phyloP scores from a whole-genome alignment of 441 rosid genomes.

The Bruguiera hainesii region DNA sequence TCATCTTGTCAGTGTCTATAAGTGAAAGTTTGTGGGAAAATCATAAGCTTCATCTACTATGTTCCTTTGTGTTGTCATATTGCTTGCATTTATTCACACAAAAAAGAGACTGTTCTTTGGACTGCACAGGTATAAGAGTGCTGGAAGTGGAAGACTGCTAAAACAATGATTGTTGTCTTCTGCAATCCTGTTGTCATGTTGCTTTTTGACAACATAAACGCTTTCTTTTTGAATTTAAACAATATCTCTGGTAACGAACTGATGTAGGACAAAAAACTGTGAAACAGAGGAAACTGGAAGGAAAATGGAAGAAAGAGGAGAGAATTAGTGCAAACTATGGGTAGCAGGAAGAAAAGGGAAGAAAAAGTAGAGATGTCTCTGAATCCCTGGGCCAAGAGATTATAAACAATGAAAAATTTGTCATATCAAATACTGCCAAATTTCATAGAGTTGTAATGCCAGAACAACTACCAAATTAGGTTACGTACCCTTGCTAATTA shows the following conservation, averaged over 20 bases:
- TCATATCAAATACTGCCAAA: background rate
- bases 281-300: too few relatives aligned
- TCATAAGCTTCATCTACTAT: background rate
- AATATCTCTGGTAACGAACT: slow-evolving; percentile 1
- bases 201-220: too few relatives aligned
- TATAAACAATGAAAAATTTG: background rate
- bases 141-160: too few relatives aligned
- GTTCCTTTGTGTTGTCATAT: background rate
- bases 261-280: too few relatives aligned
- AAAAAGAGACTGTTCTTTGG: too few relatives aligned
- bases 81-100: background rate
- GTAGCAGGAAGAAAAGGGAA: background rate
- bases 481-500: too few relatives aligned
- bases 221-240: background rate
- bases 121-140: too few relatives aligned
- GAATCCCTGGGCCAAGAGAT: background rate
- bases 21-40: background rate
- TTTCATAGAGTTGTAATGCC: background rate
- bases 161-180: too few relatives aligned
- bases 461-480: too few relatives aligned
- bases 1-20: background rate
- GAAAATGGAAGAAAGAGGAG: too few relatives aligned
- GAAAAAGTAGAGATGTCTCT: background rate
- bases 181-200: too few relatives aligned
- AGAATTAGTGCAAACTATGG: too few relatives aligned